Base-by-base conservation (phyloP, 148 eudicot species). In the Amaranthus cruentus region DNA sequence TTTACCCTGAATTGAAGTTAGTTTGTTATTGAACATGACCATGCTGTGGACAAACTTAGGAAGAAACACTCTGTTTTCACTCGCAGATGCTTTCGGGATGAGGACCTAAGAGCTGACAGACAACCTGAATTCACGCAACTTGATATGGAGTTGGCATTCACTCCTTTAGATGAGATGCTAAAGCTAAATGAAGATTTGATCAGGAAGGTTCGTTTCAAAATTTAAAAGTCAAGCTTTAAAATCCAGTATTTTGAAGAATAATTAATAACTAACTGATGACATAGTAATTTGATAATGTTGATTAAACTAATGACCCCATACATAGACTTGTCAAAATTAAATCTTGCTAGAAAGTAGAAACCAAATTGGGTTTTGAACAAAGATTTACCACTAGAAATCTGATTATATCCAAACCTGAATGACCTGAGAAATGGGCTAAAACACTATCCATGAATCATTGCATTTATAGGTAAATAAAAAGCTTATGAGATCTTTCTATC, bases 81-180 rank as follows among this genome's bases (percentile, higher is more conserved):
- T 71, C 75, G 64, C 85, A 93, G 98, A 83, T 95, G 98, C 77
- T 95, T 95, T 56, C 90, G 98, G 59, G 98, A 95, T 85, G 98
- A 95, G 77, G 98, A 91, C 88, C 85, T 95, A 66, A 95, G 98
- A 72, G 97, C 98, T 18, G 98, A 95, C 82, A 91, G 97, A 80
- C 98, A 95, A 75, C 97, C 98, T 58, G 98, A 95, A 85, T 95
- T 95, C 81, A 91, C 98, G 47, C 98, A 95, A 75, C 81, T 95
- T 43, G 98, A 95, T 83, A 87, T 91, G 86, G 98, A 95, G 81
- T 75, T 95, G 89, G 93, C 98, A 59, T 95, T 91, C 78, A 90
- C 91, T 84, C 91, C 97, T 73, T 69, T 91, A 82, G 98, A 95
- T 63, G 93, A 88, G 73, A 95, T 95, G 93, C 78, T 95, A 73